Evolutionary conservation across 108 stramenopile species (phyloP).

Genomic region (Epithemia pelagica): DNA sequence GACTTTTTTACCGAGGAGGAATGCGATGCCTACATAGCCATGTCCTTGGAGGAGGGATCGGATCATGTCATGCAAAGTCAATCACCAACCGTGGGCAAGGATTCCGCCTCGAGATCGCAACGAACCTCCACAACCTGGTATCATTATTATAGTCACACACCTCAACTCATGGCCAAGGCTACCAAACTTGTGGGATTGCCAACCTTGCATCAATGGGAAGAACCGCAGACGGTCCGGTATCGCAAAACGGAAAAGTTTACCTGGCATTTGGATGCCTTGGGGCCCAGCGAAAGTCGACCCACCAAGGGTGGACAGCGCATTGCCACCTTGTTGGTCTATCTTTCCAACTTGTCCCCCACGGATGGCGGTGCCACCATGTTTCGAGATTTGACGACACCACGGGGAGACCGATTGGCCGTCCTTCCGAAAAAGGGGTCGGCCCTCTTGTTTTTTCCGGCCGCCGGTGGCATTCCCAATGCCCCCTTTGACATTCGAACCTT

Average conservation of each 20-base stretch:
- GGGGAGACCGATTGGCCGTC: slow-evolving; percentile 37
- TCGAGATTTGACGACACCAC: slow-evolving; percentile 47
- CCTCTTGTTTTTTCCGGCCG: slow-evolving; percentile 78
- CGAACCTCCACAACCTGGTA: slow-evolving; percentile 79
- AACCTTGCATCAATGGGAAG: slow-evolving; percentile 63
- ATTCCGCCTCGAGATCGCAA: slow-evolving; percentile 49
- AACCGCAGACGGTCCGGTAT: slow-evolving; percentile 74
- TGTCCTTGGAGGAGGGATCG: slow-evolving; percentile 29
- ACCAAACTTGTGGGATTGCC: slow-evolving; percentile 62
- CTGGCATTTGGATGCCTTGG: slow-evolving; percentile 79
- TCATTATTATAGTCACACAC: slow-evolving; percentile 57
- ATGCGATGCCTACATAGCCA: slow-evolving; percentile 65
- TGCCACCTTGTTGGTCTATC: slow-evolving; percentile 73
- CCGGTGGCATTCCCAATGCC: slow-evolving; percentile 59
- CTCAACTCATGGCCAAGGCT: slow-evolving; percentile 75
- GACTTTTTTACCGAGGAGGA: slow-evolving; percentile 72
- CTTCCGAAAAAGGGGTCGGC: slow-evolving; percentile 75
- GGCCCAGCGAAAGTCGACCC: slow-evolving; percentile 32
- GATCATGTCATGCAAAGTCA: slow-evolving; percentile 35
- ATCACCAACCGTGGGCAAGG: slow-evolving; percentile 78
- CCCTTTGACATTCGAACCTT: slow-evolving; percentile 78
- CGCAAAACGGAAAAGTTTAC: slow-evolving; percentile 70
- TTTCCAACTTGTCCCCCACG: slow-evolving; percentile 40
- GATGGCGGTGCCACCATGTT: slow-evolving; percentile 80
- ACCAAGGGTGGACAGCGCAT: slow-evolving; percentile 56